These are phyloP conservation scores for Heliamphora pulchella DNA, from an alignment of 179 eudicot species.

Conservation along the genomic window DNA sequence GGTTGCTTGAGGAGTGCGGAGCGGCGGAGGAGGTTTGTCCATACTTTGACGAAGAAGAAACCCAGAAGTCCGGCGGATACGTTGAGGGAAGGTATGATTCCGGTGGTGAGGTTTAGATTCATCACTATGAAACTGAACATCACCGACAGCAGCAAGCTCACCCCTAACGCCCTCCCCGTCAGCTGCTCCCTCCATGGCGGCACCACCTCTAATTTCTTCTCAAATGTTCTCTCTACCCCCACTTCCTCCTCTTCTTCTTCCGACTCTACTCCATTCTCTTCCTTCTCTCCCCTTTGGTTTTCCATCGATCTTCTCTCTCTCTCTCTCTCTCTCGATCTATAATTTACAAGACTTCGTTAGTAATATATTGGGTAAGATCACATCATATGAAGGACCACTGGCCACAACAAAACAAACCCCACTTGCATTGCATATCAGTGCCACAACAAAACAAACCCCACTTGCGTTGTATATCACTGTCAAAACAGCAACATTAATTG, in stretches of 20 bases:
- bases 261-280: neutral
- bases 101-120: constrained; percentile 87
- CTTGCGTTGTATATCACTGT: too few relatives aligned
- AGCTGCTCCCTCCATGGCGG: constrained; percentile 66
- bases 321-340: too few relatives aligned
- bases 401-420: too few relatives aligned
- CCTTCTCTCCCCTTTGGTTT: neutral
- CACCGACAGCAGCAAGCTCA: constrained; percentile 48
- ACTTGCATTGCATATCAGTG: too few relatives aligned
- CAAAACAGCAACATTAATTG: too few relatives aligned
- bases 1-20: constrained; percentile 29
- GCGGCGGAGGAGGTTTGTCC: constrained; percentile 35
- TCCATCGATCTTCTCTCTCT: neutral
- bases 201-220: constrained; percentile 32
- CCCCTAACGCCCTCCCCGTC: constrained; percentile 56
- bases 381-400: too few relatives aligned
- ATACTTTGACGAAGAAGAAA: constrained; percentile 69
- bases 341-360: too few relatives aligned
- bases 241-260: neutral
- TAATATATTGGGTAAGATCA: too few relatives aligned
- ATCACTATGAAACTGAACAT: constrained; percentile 74
- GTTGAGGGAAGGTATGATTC: constrained; percentile 72
- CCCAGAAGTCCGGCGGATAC: constrained; percentile 80
- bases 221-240: constrained; percentile 57
- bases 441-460: too few relatives aligned